Evolutionary conservation across 306 rosid genomes (phyloP).

Genomic region (Castanospermum australe): DNA sequence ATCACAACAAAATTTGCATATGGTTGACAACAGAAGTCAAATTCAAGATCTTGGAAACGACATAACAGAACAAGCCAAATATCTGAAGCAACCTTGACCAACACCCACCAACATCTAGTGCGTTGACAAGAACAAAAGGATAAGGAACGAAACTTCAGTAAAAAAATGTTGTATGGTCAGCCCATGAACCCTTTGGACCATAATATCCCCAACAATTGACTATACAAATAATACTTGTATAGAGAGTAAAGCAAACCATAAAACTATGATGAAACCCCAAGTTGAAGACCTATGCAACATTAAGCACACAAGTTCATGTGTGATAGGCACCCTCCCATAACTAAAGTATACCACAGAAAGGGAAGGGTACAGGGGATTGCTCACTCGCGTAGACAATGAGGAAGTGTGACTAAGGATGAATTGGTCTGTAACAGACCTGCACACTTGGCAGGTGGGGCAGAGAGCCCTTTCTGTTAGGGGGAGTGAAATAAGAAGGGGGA

Average conservation of each 20-base stretch:
- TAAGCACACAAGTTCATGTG: background rate
- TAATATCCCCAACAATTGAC: background rate
- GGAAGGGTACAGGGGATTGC: no score
- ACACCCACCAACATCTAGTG: background rate
- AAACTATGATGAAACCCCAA: background rate
- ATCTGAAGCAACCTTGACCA: constrained; percentile 1
- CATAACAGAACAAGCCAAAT: background rate
- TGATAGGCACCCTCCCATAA: no score
- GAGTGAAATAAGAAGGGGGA: no score
- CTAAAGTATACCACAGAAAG: no score
- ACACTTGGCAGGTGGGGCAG: no score
- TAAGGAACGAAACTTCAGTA: background rate
- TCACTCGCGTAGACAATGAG: no score
- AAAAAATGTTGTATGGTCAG: background rate
- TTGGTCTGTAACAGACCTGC: no score
- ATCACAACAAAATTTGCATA: background rate
- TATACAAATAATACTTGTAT: background rate
- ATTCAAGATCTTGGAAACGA: background rate
- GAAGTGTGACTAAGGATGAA: no score
- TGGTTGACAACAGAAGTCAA: background rate
- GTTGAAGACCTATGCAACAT: background rate
- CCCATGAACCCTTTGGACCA: background rate
- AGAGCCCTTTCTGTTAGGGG: no score
- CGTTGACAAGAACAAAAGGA: background rate
- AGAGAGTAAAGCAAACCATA: background rate